Percentiles rank a stretch among this genome's conserved stretches.
These are phyloP conservation scores for Metschnikowia kunwiensis DNA, from an alignment of 805 yeast species.

Conservation along the genomic window DNA sequence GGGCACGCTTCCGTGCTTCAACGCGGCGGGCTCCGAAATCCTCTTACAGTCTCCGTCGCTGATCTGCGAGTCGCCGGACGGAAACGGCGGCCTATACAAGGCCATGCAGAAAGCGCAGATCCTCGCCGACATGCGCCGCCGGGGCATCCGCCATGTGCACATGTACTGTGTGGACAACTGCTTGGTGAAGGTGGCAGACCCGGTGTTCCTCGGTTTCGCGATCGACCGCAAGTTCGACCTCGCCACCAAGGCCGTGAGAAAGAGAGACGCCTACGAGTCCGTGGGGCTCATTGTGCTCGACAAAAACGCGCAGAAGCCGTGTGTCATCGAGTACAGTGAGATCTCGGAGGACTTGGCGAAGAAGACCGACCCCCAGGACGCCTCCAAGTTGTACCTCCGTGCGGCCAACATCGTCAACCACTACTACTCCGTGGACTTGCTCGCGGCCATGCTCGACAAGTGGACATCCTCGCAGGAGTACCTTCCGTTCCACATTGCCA, in stretches of 20 bases:
- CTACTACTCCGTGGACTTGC: conserved; percentile 80
- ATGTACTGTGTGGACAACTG: conserved; percentile 97
- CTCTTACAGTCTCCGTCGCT: conserved; percentile 53
- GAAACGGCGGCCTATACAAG: conserved; percentile 94
- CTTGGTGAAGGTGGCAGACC: conserved; percentile 90
- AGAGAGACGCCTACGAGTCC: conserved; percentile 79
- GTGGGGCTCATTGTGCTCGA: conserved; percentile 89
- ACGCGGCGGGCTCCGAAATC: conserved; percentile 63
- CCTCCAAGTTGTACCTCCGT: conserved; percentile 59
- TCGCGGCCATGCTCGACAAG: conserved; percentile 53
- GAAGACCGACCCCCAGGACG: conserved; percentile 55
- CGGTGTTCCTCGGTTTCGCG: conserved; percentile 83
- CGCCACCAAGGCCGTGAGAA: conserved; percentile 93
- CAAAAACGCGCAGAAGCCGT: conserved; percentile 56
- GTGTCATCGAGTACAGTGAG: conserved; percentile 94
- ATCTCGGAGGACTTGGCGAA: conserved; percentile 72
- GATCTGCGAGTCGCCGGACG: conserved; percentile 90
- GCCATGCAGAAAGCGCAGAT: conserved; percentile 68
- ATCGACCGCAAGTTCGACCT: conserved; percentile 61
- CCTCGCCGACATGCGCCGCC: conserved; percentile 60
- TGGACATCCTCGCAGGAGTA: conserved; percentile 67
- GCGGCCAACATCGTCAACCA: conserved; percentile 98
- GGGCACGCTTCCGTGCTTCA: conserved; percentile 91
- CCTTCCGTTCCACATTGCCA: conserved; percentile 94
- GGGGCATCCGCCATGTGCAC: conserved; percentile 84